Evolutionary conservation across 371 early-diverging fungal genomes (phyloP).

Genomic region (Coemansia sp.): DNA sequence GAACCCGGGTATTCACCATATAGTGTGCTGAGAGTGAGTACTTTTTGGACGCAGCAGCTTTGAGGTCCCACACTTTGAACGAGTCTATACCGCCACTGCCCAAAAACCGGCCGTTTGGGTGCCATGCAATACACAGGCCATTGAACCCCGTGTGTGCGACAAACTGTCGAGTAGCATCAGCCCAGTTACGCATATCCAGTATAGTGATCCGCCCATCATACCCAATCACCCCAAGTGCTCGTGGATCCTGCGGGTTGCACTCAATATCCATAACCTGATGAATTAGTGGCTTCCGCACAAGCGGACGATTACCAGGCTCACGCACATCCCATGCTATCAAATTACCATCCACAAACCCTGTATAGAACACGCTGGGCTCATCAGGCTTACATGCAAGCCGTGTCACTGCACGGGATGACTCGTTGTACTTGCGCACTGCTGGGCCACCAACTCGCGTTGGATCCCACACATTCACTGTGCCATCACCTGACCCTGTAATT

Average conservation of each 20-base stretch:
- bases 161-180: background rate
- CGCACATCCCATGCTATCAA: conserved; percentile 48
- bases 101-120: conserved; percentile 46
- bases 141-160: conserved; percentile 31
- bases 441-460: conserved; percentile 32
- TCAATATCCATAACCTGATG: conserved; percentile 39
- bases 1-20: conserved; percentile 26
- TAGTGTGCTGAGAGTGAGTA: conserved; percentile 22
- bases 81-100: conserved; percentile 49
- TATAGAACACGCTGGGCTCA: conserved; percentile 42
- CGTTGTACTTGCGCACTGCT: conserved; percentile 21
- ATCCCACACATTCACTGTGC: conserved; percentile 50
- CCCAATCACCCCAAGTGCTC: conserved; percentile 35
- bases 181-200: conserved; percentile 41
- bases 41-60: conserved; percentile 13
- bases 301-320: conserved; percentile 7
- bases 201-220: conserved; percentile 40
- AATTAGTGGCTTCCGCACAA: conserved; percentile 21
- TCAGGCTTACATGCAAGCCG: conserved; percentile 45
- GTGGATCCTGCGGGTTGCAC: conserved; percentile 50
- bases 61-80: conserved; percentile 44
- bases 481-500: conserved; percentile 44
- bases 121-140: conserved; percentile 49
- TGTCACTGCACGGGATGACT: conserved; percentile 32
- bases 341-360: conserved; percentile 38